A percentile compares a stretch with the other conserved stretches of the same genome.
phyloP scores from a whole-genome alignment of 768 basidiomycete species.

The Austroboletus eburneus region DNA sequence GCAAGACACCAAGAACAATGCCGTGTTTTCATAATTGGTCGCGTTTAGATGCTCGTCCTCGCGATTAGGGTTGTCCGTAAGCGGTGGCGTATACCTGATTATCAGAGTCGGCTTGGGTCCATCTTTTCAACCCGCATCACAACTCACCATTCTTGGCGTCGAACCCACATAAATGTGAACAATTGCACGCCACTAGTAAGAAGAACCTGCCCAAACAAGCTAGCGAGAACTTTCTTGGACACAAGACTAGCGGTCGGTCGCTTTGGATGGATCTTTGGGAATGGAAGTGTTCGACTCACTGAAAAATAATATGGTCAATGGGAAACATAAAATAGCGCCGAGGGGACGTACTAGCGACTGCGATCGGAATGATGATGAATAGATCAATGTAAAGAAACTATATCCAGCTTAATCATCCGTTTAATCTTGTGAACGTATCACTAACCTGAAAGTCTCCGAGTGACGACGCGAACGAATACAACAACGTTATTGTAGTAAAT shows the following conservation, averaged over 20 bases:
- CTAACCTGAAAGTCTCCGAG: slow-evolving; percentile 93
- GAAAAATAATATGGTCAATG: slow-evolving; percentile 8
- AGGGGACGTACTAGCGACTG: slow-evolving; percentile 78
- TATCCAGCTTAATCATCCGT: slow-evolving; percentile 8
- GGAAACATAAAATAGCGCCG: not conserved
- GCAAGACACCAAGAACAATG: slow-evolving; percentile 88
- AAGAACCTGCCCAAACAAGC: slow-evolving; percentile 88
- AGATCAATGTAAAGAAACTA: slow-evolving; percentile 97
- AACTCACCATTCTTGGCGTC: slow-evolving; percentile 73
- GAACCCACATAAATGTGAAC: slow-evolving; percentile 89
- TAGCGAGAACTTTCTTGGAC: slow-evolving; percentile 90
- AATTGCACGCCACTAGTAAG: slow-evolving; percentile 80
- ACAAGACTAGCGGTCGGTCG: slow-evolving; percentile 94
- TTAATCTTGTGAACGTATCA: not conserved
- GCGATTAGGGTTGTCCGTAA: slow-evolving; percentile 39
- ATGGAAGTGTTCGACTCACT: slow-evolving; percentile 97
- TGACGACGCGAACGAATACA: slow-evolving; percentile 96
- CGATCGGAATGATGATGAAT: slow-evolving; percentile 96
- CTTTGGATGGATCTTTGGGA: slow-evolving; percentile 79
- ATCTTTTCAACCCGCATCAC: not conserved
- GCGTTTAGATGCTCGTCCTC: slow-evolving; percentile 73
- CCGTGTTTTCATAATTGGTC: slow-evolving; percentile 88
- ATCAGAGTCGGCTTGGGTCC: not conserved
- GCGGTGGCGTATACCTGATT: slow-evolving; percentile 76
- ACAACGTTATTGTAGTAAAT: slow-evolving; percentile 93